Evolutionary conservation across 331 rosid genomes (phyloP), one percentile per base, ranked within the genome.

Genomic region (Saraca asoca): DNA sequence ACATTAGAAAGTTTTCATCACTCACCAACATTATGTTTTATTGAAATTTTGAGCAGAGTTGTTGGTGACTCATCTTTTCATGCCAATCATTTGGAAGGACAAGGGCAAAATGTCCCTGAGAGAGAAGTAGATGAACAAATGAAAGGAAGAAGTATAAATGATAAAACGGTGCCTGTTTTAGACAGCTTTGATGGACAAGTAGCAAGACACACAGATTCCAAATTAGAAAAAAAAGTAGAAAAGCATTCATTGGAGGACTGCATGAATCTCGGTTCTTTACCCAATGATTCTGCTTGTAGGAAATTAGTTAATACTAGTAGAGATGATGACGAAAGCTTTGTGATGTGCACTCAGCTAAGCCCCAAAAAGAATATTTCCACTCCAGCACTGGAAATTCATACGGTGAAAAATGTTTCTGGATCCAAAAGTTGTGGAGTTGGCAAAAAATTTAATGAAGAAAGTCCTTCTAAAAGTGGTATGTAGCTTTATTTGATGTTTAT

Each of bases 251-350:
- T 64, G 31, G 71, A 61, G 5, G 73, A 63, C 14, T 52, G 0
- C 8, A 42, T 2, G 17, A 34, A 49, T 51, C 55, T 67, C 45
- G 62, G 56, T 66, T 20, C 64, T 64, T 67, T 58, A 39, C 61
- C 37, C 19, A 51, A 53, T 57, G 67, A 64, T 52, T 69, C 29
- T 48, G 34, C 44, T 57, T 17, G 48, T 57, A 74, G 71, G 66
- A 76, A 75, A 71, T 66, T 78, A 81, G 78, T 50, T 67, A 50
- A 68, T 73, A 24, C 31, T 24, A 24, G 31, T 24, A 83, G 74
- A 81, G 85, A 85, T 82, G 79, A 88, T 79, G 86, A 81, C 19
- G 82, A 88, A 75, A 81, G 76, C 71, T 74, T 71, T 71, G 81
- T 13, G 39, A 42, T 64, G 63, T 69, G 57, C 31, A 53, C 76